These are phyloP conservation scores for Lizonia empirigonia DNA, from an alignment of 2,329 filamentous ascomycete genomes.

Conservation along the genomic window DNA sequence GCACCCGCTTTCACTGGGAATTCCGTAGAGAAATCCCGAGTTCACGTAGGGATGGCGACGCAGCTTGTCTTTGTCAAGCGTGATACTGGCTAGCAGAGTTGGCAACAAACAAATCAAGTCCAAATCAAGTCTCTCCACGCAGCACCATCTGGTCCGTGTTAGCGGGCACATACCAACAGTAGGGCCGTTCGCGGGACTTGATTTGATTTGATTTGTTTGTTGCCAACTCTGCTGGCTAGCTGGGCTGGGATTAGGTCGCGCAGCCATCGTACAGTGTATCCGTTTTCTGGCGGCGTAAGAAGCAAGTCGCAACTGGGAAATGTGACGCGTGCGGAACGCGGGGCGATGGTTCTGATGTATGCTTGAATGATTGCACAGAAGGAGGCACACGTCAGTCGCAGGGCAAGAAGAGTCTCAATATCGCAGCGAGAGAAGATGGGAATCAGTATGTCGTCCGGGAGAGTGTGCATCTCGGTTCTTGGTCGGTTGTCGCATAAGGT, in stretches of 20 bases:
- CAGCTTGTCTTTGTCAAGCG: slow-evolving; percentile 28
- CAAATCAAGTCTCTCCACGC: too few species aligned
- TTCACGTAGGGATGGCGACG: slow-evolving; percentile 21
- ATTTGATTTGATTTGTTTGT: too few species aligned
- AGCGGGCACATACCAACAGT: too few species aligned
- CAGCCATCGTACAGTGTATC: slow-evolving; percentile 20
- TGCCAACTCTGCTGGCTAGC: too few species aligned
- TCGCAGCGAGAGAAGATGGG: slow-evolving; percentile 11
- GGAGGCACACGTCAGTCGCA: slow-evolving; percentile 15
- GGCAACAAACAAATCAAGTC: too few species aligned
- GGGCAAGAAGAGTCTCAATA: slow-evolving; percentile 11
- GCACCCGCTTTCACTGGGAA: slow-evolving; percentile 20
- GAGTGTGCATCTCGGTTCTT: slow-evolving; percentile 11
- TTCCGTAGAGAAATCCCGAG: slow-evolving; percentile 26
- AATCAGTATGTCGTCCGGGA: slow-evolving; percentile 28
- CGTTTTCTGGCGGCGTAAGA: slow-evolving; percentile 5
- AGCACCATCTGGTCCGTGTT: too few species aligned
- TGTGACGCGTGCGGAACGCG: slow-evolving; percentile 17
- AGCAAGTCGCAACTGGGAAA: slow-evolving; percentile 18
- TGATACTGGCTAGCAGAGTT: slow-evolving; percentile 19
- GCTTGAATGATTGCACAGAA: slow-evolving; percentile 13
- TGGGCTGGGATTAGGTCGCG: slow-evolving; percentile 20
- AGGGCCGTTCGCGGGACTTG: too few species aligned
- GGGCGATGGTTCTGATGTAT: slow-evolving; percentile 26
- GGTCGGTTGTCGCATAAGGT: slow-evolving; percentile 2